Conservation (phyloP, 169 alveolate species). For the Eimeria maxima region DNA sequence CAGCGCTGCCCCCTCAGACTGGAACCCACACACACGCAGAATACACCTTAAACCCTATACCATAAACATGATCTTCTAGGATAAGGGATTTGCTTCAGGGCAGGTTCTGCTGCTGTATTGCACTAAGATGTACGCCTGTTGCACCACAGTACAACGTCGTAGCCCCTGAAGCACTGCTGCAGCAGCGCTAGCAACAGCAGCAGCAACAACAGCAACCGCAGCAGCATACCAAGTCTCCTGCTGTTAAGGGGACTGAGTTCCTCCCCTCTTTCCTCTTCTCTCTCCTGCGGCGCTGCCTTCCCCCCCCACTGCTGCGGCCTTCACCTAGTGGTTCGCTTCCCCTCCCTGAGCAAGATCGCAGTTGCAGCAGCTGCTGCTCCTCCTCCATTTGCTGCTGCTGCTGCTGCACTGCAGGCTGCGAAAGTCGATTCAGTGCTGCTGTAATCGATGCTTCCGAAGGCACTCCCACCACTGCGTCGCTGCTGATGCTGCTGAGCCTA, state of each 20-base stretch:
- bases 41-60: not conserved
- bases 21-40: not conserved
- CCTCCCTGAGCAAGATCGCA: not conserved
- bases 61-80: not conserved
- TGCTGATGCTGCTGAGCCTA: not conserved
- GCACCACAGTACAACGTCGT: not conserved
- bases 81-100: too few species aligned
- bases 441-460: not conserved
- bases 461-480: not conserved
- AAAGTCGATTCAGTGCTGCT: not conserved
- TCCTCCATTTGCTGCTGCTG: conserved; percentile 26
- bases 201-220: not conserved
- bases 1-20: conserved; percentile 34
- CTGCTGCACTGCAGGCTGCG: not conserved
- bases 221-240: not conserved
- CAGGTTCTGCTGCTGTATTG: too few species aligned
- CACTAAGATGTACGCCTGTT: too few species aligned
- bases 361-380: conserved; percentile 40
- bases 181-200: not conserved
- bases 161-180: not conserved
- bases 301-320: not conserved
- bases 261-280: conserved; percentile 34
- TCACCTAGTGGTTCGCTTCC: not conserved
- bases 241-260: not conserved
- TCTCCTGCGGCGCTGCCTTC: conserved; percentile 53